Evolutionary conservation across 208 protist genomes (phyloP).

Genomic region (Kentomonas sorsogonicus): DNA sequence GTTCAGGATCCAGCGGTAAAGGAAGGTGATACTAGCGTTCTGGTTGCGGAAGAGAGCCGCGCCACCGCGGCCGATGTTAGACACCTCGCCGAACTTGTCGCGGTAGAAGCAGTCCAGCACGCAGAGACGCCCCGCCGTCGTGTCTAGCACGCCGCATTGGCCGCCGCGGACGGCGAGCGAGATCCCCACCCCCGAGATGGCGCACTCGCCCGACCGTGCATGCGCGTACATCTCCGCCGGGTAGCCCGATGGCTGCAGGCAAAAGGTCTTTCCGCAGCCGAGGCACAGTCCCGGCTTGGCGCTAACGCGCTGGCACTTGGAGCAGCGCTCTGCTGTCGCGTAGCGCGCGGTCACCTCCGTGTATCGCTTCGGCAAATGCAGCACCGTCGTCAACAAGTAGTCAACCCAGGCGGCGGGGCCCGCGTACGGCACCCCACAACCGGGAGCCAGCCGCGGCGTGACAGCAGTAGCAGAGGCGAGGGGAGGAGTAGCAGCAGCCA

Average conservation of each 20-base stretch:
- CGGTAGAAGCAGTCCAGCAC: conserved; percentile 36
- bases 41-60: conserved; percentile 19
- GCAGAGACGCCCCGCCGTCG: conserved; percentile 23
- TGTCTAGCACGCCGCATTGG: conserved; percentile 34
- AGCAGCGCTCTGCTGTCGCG: conserved; percentile 15
- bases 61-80: conserved; percentile 18
- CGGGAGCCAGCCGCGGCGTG: conserved; percentile 5
- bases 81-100: conserved; percentile 52
- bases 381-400: conserved; percentile 22
- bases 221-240: conserved; percentile 50
- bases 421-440: conserved; percentile 17
- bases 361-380: conserved; percentile 41
- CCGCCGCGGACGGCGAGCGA: conserved; percentile 31
- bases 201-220: conserved; percentile 30
- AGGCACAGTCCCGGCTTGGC: conserved; percentile 37
- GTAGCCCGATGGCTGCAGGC: conserved; percentile 16
- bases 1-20: background rate
- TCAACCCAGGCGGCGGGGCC: conserved; percentile 20
- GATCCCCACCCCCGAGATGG: conserved; percentile 52
- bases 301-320: conserved; percentile 25
- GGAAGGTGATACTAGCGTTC: background rate
- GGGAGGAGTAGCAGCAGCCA: background rate
- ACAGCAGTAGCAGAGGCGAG: background rate
- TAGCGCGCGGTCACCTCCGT: conserved; percentile 23
- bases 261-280: conserved; percentile 42